Conservation (phyloP, 1,284 basidiomycete species). For the Pseudozyma sp. region DNA sequence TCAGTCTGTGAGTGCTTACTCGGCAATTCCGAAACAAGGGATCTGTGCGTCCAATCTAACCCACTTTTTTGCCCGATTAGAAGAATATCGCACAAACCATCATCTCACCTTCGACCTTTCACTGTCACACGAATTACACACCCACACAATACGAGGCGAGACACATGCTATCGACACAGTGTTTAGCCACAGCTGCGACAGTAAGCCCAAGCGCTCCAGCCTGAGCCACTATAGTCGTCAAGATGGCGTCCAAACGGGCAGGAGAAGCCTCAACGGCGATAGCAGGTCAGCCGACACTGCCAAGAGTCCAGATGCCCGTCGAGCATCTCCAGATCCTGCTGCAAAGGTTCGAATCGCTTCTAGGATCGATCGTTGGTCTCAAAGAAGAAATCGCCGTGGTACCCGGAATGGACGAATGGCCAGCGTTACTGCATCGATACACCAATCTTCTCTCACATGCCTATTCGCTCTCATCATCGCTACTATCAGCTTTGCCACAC, state of each 20-base stretch:
- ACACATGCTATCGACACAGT: too few relatives aligned
- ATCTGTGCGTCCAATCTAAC: constrained; percentile 14
- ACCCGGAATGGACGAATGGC: constrained; percentile 61
- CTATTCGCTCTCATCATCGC: constrained; percentile 55
- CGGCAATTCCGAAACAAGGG: constrained; percentile 2
- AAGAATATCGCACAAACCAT: too few relatives aligned
- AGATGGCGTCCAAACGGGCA: constrained; percentile 29
- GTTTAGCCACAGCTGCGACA: too few relatives aligned
- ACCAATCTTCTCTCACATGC: constrained; percentile 58
- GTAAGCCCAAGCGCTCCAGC: too few relatives aligned
- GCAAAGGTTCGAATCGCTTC: constrained; percentile 59
- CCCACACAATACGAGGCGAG: too few relatives aligned
- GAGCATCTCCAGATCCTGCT: constrained; percentile 55
- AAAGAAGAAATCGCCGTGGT: constrained; percentile 57
- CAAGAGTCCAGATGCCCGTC: constrained; percentile 34
- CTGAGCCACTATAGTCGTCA: not conserved
- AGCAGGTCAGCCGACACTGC: constrained; percentile 34
- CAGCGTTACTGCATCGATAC: constrained; percentile 54
- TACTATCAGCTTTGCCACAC: constrained; percentile 55
- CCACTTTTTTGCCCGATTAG: too few relatives aligned
- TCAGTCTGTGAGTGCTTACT: too few relatives aligned
- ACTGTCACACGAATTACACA: too few relatives aligned
- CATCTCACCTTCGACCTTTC: too few relatives aligned
- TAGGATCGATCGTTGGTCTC: constrained; percentile 56
- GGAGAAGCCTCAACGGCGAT: constrained; percentile 10